Conservation (phyloP, 129 eudicot species). For the Daucus carota region DH1_v3.0 NC_030382.2:52559001-52559500, state of each 20-base stretch:
- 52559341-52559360: constrained; percentile 53
- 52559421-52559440: constrained; percentile 72
- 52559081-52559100: no score
- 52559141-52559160: constrained; percentile 34
- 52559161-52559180: constrained; percentile 24
- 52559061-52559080: no score
- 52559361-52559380: constrained; percentile 24
- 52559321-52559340: constrained; percentile 53
- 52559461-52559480: constrained; percentile 50
- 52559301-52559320: constrained; percentile 76
- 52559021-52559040: background rate
- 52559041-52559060: no score
- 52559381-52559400: constrained; percentile 73
- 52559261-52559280: constrained; percentile 73
- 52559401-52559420: constrained; percentile 64
- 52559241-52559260: constrained; percentile 75
- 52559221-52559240: constrained; percentile 59
- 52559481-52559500: constrained; percentile 72
- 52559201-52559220: constrained; percentile 81
- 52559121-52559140: constrained; percentile 61
- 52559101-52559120: constrained; percentile 49
- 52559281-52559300: constrained; percentile 81
- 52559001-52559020: background rate
- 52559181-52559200: constrained; percentile 19
- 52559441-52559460: constrained; percentile 89